Percentiles rank a stretch among this genome's conserved stretches.
phyloP scores from a whole-genome alignment of 2,329 filamentous ascomycete species.

The Bipolaris gigantea region DNA sequence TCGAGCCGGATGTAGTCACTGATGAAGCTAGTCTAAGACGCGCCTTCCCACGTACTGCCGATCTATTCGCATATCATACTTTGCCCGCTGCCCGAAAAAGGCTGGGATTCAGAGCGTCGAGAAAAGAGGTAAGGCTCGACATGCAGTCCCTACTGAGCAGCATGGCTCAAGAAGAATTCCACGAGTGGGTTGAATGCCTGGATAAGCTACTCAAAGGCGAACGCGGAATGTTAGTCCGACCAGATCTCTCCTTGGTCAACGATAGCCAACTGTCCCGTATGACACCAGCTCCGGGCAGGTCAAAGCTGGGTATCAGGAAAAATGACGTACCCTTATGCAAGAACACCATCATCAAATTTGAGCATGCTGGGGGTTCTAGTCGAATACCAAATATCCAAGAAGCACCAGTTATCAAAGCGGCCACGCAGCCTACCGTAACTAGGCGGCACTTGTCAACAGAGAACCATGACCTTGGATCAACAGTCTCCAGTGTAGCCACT shows the following conservation, averaged over 20 bases:
- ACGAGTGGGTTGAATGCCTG: slow-evolving; percentile 23
- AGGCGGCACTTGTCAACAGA: slow-evolving; percentile 6
- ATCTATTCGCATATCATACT: slow-evolving; percentile 34
- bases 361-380: background rate
- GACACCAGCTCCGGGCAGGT: slow-evolving; percentile 9
- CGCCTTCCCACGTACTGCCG: slow-evolving; percentile 18
- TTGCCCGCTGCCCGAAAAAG: slow-evolving; percentile 17
- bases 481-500: background rate
- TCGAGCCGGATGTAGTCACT: slow-evolving; percentile 10
- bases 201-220: slow-evolving; percentile 23
- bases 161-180: slow-evolving; percentile 12
- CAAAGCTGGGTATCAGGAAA: background rate
- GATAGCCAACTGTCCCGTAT: background rate
- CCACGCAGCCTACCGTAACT: background rate
- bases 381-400: background rate
- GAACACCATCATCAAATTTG: background rate
- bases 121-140: slow-evolving; percentile 12
- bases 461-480: background rate
- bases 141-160: slow-evolving; percentile 16
- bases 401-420: background rate
- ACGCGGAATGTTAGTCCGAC: slow-evolving; percentile 22
- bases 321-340: background rate
- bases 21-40: background rate
- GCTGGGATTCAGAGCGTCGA: slow-evolving; percentile 13
- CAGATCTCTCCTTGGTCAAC: background rate